Evolutionary conservation across 2,329 filamentous ascomycete genomes (phyloP).

Genomic region (Lachnellula arida): DNA sequence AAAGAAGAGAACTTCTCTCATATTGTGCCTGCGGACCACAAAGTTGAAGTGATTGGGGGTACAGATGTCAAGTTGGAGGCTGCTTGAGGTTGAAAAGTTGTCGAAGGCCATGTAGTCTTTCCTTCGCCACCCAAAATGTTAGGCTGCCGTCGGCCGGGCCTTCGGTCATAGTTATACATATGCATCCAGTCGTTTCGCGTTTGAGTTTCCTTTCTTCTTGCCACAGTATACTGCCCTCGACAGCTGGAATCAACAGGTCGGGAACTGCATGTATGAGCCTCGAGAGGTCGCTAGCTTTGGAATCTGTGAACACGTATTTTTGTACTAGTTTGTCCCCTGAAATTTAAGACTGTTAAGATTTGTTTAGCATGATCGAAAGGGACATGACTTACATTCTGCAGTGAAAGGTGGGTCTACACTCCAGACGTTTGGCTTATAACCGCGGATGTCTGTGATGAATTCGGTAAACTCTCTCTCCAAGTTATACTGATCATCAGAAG

Average conservation of each 20-base stretch:
- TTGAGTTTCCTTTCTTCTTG: background rate
- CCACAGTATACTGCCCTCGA: background rate
- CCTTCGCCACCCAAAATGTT: background rate
- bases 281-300: background rate
- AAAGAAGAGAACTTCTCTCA: background rate
- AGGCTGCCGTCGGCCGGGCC: background rate
- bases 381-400: background rate
- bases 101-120: background rate
- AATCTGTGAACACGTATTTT: background rate
- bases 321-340: background rate
- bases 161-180: background rate
- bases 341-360: background rate
- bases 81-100: background rate
- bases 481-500: background rate
- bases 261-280: background rate
- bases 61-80: background rate
- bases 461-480: background rate
- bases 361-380: background rate
- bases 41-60: background rate
- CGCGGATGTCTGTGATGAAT: background rate
- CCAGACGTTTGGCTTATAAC: background rate
- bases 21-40: background rate
- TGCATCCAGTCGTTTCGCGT: background rate
- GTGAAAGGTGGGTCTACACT: background rate
- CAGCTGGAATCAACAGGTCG: background rate